A percentile compares a stretch with the other conserved stretches of the same genome.
Conservation (phyloP, 2,329 filamentous ascomycete genomes). For the Seiridium unicorne region DNA sequence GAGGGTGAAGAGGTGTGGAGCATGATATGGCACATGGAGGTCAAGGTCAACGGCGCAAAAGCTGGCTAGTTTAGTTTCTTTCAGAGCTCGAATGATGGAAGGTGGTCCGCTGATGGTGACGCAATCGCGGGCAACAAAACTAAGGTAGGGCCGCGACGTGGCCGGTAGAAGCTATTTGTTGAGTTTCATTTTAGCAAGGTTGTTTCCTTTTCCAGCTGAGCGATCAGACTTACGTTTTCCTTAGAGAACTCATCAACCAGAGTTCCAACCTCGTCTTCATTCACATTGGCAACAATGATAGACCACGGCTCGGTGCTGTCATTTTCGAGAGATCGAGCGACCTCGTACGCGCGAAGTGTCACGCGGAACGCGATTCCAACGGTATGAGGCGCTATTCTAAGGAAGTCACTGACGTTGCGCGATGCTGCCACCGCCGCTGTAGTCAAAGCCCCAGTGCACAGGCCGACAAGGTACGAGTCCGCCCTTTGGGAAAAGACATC, state of each 20-base stretch:
- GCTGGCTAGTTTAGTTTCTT: background rate
- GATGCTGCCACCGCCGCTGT: slow-evolving; percentile 21
- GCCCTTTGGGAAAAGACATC: no score
- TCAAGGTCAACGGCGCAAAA: slow-evolving; percentile 8
- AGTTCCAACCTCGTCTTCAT: no score
- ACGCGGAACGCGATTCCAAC: slow-evolving; percentile 13
- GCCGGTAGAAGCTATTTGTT: slow-evolving; percentile 10
- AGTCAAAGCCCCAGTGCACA: slow-evolving; percentile 30
- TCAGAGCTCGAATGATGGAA: slow-evolving; percentile 6
- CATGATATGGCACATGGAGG: slow-evolving; percentile 41
- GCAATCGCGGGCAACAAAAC: slow-evolving; percentile 13
- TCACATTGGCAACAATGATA: no score
- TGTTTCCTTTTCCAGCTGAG: no score
- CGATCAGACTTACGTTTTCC: no score
- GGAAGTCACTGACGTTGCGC: slow-evolving; percentile 13
- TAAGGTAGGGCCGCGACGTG: slow-evolving; percentile 11
- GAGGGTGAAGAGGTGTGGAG: slow-evolving; percentile 23
- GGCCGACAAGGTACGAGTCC: slow-evolving; percentile 16
- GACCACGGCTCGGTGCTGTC: no score
- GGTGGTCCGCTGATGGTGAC: slow-evolving; percentile 16
- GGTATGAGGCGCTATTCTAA: slow-evolving; percentile 23
- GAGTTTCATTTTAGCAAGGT: background rate
- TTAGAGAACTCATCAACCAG: no score
- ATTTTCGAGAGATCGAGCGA: no score
- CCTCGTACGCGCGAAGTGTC: no score